Percentiles rank a stretch among this genome's conserved stretches.
Conservation (phyloP, 208 protist species). For the Jaenimonas drosophilae region DNA sequence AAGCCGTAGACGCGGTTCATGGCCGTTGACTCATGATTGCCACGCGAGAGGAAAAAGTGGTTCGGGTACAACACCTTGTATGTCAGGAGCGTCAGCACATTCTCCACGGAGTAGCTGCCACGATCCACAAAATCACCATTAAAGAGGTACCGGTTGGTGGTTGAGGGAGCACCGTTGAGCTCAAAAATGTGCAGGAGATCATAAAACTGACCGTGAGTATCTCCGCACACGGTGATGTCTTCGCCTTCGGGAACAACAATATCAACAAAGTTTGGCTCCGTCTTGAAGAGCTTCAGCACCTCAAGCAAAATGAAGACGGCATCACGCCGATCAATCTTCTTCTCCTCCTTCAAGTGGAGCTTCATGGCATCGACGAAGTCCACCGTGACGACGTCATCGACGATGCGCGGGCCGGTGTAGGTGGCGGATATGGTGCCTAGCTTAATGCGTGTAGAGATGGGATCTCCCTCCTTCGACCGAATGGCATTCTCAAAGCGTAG, state of each 20-base stretch:
- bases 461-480: constrained; percentile 61
- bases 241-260: constrained; percentile 79
- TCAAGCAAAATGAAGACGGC: constrained; percentile 83
- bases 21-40: constrained; percentile 94
- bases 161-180: constrained; percentile 74
- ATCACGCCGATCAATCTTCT: constrained; percentile 77
- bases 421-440: constrained; percentile 41
- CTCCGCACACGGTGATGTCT: constrained; percentile 96
- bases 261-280: constrained; percentile 77
- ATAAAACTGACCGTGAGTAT: constrained; percentile 98
- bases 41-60: constrained; percentile 91
- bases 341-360: constrained; percentile 67
- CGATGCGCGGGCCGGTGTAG: constrained; percentile 73
- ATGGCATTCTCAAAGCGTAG: constrained; percentile 95
- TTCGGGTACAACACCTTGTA: constrained; percentile 96
- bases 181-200: constrained; percentile 97
- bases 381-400: constrained; percentile 48
- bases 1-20: constrained; percentile 99
- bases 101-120: constrained; percentile 95
- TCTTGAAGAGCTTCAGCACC: constrained; percentile 64
- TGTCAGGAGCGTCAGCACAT: constrained; percentile 93
- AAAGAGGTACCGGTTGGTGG: constrained; percentile 93
- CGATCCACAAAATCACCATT: constrained; percentile 96
- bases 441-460: constrained; percentile 67
- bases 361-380: constrained; percentile 79